phyloP scores from a whole-genome alignment of 1,284 basidiomycete species.

The Apiotrichum sp. region DNA sequence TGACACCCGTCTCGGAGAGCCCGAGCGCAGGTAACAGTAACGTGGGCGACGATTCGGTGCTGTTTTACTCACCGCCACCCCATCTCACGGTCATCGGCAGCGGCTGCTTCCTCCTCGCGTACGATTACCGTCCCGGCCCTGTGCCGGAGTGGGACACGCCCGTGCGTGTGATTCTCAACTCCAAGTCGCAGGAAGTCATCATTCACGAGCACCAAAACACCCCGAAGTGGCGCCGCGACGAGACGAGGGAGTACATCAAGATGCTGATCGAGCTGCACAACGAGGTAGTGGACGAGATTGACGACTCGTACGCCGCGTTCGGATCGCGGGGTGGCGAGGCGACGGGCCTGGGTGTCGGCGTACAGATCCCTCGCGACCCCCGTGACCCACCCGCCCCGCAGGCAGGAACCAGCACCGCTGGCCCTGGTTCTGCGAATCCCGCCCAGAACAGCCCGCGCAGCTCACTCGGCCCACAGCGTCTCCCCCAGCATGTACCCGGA shows the following conservation, averaged over 20 bases:
- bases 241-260: slow-evolving; percentile 1
- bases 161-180: slow-evolving; percentile 1
- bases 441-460: not conserved
- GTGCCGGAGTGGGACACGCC: not conserved
- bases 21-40: not conserved
- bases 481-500: too few relatives aligned
- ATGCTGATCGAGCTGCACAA: slow-evolving; percentile 2
- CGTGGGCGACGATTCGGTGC: not conserved
- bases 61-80: not conserved
- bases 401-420: not conserved
- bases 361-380: not conserved
- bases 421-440: not conserved
- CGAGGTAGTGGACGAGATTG: not conserved
- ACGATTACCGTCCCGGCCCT: not conserved
- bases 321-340: not conserved
- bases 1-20: not conserved
- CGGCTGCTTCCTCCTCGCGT: not conserved
- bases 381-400: not conserved
- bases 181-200: not conserved
- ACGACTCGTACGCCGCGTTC: slow-evolving; percentile 1
- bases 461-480: not conserved
- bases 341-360: not conserved
- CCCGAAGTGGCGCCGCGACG: not conserved
- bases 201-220: slow-evolving; percentile 1
- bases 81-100: not conserved